These are phyloP conservation scores for Apiotrichum veenhuisii DNA, from an alignment of 1,284 basidiomycete genomes.

Conservation along the genomic window DNA sequence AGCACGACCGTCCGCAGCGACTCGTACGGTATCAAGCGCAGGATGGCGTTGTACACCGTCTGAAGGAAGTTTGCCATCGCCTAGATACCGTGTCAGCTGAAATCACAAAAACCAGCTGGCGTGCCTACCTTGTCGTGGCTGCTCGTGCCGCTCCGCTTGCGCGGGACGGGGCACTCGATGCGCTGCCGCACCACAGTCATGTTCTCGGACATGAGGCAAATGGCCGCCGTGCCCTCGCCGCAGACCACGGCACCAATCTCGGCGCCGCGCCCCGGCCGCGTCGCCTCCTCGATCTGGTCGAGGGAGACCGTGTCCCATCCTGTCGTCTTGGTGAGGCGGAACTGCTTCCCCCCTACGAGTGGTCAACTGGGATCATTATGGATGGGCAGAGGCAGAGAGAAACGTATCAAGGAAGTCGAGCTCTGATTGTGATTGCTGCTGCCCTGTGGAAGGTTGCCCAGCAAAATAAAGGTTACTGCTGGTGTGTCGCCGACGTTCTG, in stretches of 20 bases:
- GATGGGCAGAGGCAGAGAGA: not conserved
- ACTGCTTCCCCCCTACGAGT: slow-evolving; percentile 26
- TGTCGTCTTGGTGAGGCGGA: slow-evolving; percentile 81
- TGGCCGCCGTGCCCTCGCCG: slow-evolving; percentile 88
- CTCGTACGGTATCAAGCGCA: slow-evolving; percentile 82
- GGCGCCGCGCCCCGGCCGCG: slow-evolving; percentile 85
- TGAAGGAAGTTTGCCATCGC: slow-evolving; percentile 76
- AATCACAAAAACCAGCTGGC: no score
- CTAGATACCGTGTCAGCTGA: slow-evolving; percentile 25
- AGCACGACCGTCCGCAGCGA: slow-evolving; percentile 85
- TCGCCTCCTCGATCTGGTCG: slow-evolving; percentile 78
- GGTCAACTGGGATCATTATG: not conserved
- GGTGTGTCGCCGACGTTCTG: no score
- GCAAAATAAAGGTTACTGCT: no score
- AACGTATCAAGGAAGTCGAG: no score
- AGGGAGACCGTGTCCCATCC: slow-evolving; percentile 88
- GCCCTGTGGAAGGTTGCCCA: no score
- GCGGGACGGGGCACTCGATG: slow-evolving; percentile 82
- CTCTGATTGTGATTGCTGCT: no score
- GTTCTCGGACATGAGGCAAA: slow-evolving; percentile 91
- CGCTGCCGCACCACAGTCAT: slow-evolving; percentile 94
- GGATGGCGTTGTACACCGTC: slow-evolving; percentile 80
- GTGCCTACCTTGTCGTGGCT: slow-evolving; percentile 69
- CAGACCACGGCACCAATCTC: slow-evolving; percentile 96
- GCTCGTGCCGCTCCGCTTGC: slow-evolving; percentile 80